Conservation (phyloP, 73 alveolate genomes). For the Blepharisma japonicum region DNA sequence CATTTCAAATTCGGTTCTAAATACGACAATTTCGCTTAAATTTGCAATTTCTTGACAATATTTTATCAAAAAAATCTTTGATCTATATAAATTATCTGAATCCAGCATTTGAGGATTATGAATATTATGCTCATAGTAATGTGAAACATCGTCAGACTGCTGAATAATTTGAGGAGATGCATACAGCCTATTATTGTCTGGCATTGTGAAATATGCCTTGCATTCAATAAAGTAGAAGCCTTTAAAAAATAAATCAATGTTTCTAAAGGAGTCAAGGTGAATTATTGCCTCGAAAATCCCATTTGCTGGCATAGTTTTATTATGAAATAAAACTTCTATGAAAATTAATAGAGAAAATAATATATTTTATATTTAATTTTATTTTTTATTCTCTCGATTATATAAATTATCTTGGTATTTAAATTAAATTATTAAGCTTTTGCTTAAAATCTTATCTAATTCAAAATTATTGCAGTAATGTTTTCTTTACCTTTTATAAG, state of each 20-base stretch:
- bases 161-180: constrained; percentile 3
- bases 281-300: constrained; percentile 40
- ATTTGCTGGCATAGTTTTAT: constrained; percentile 35
- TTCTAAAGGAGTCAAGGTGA: constrained; percentile 49
- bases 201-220: background rate
- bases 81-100: background rate
- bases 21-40: constrained; percentile 28
- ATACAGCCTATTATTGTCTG: background rate
- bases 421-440: no score
- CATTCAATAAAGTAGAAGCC: constrained; percentile 41
- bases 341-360: no score
- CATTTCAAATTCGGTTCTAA: constrained; percentile 25
- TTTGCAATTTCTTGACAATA: constrained; percentile 47
- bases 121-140: background rate
- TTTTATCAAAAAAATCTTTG: constrained; percentile 34
- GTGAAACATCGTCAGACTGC: background rate
- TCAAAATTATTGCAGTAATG: no score
- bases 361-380: no score
- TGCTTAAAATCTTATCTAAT: no score
- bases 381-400: no score
- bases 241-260: constrained; percentile 48
- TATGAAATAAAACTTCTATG: no score
- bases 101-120: background rate
- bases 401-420: no score
- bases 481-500: no score